Evolutionary conservation across 116 monocot genomes (phyloP).

Genomic region (Zostera marina): DNA sequence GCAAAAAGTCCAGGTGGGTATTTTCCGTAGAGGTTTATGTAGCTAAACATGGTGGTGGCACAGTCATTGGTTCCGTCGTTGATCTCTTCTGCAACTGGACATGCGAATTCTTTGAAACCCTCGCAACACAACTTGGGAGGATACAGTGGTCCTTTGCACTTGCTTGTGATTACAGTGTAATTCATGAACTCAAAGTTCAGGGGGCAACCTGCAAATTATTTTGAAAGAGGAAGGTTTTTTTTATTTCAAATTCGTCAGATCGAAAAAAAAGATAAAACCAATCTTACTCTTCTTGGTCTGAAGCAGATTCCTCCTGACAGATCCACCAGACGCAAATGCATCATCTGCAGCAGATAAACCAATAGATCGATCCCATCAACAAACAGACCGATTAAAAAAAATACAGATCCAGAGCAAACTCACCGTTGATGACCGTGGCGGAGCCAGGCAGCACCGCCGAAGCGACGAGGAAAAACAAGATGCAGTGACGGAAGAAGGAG

Average conservation of each 20-base stretch:
- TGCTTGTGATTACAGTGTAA: conserved; percentile 30
- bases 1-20: conserved; percentile 39
- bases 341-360: not conserved
- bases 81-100: conserved; percentile 16
- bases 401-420: not conserved
- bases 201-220: not conserved
- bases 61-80: conserved; percentile 25
- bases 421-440: not conserved
- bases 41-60: conserved; percentile 35
- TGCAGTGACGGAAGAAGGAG: no score
- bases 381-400: not conserved
- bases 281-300: conserved; percentile 7
- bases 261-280: not conserved
- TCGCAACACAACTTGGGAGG: conserved; percentile 16
- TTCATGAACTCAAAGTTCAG: conserved; percentile 37
- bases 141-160: conserved; percentile 31
- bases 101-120: conserved; percentile 30
- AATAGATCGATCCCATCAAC: not conserved
- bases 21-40: conserved; percentile 25
- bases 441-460: not conserved
- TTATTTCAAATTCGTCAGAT: not conserved
- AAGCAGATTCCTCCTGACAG: conserved; percentile 5
- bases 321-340: not conserved
- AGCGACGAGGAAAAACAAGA: not conserved
- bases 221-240: not conserved